Evolutionary conservation across 177 flowering plant genomes (phyloP).

Genomic region (Tripterygium wilfordii): DNA sequence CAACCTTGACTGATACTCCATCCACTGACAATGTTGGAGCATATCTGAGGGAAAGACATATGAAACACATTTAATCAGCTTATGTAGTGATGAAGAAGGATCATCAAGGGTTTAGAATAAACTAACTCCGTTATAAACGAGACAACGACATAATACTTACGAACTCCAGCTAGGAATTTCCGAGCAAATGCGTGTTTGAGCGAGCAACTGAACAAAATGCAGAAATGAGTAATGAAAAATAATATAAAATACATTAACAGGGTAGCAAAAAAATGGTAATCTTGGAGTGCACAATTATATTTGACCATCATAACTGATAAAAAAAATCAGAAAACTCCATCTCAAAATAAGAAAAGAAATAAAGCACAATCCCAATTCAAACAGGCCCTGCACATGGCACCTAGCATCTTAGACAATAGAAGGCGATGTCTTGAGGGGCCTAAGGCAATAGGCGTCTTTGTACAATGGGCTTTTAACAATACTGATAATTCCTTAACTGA

Average conservation of each 20-base stretch:
- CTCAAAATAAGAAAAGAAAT: too few species aligned
- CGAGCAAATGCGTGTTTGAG: conserved; percentile 44
- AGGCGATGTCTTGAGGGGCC: too few species aligned
- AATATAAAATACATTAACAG: too few species aligned
- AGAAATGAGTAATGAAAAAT: conserved; percentile 1
- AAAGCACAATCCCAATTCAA: too few species aligned
- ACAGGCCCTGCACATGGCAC: too few species aligned
- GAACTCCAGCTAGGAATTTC: conserved; percentile 52
- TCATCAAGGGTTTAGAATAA: background rate
- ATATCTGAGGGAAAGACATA: conserved; percentile 29
- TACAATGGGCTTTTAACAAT: too few species aligned
- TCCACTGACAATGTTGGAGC: conserved; percentile 49
- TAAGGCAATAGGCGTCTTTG: too few species aligned
- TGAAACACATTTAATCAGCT: conserved; percentile 8
- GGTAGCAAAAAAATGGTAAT: too few species aligned
- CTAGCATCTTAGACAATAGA: too few species aligned
- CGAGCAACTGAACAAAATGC: conserved; percentile 38
- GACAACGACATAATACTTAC: conserved; percentile 37
- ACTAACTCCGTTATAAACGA: background rate
- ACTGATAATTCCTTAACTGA: background rate
- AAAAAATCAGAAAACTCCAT: too few species aligned
- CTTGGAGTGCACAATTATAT: too few species aligned
- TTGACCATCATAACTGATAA: too few species aligned
- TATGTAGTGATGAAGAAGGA: background rate
- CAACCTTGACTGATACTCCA: conserved; percentile 49